These are phyloP conservation scores for Pseudopithomyces maydicus DNA, from an alignment of 2,329 filamentous ascomycete genomes.

Conservation along the genomic window DNA sequence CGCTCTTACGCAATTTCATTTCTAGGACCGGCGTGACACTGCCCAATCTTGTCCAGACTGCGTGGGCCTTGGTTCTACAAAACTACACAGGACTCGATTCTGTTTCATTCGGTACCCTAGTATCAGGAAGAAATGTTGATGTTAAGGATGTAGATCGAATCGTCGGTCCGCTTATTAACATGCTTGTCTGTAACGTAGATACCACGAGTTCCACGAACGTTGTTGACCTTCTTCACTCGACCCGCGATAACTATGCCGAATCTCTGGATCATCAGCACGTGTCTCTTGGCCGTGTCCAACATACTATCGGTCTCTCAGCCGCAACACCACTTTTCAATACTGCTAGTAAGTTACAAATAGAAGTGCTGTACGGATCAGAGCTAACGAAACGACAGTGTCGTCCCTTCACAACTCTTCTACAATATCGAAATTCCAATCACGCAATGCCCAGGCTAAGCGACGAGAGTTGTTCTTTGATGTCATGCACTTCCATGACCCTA, in stretches of 20 bases:
- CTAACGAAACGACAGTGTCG: not conserved
- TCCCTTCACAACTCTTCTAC: not conserved
- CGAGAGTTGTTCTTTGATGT: not conserved
- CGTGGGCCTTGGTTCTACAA: slow-evolving; percentile 35
- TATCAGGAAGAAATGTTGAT: slow-evolving; percentile 41
- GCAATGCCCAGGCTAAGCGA: not conserved
- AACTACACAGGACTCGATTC: slow-evolving; percentile 30
- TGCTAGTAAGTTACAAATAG: not conserved
- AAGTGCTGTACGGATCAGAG: not conserved
- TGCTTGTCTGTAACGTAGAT: slow-evolving; percentile 14
- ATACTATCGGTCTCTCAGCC: not conserved
- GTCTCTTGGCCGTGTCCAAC: not conserved
- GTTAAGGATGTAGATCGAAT: slow-evolving; percentile 49
- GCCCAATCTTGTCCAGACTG: slow-evolving; percentile 37
- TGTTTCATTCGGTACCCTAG: slow-evolving; percentile 48
- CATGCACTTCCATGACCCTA: slow-evolving; percentile 1
- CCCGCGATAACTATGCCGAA: not conserved
- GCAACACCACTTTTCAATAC: slow-evolving; percentile 1
- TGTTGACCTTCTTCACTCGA: not conserved
- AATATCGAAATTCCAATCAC: slow-evolving; percentile 1
- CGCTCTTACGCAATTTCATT: slow-evolving; percentile 30
- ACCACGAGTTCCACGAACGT: not conserved
- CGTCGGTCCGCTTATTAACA: slow-evolving; percentile 47
- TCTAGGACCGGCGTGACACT: slow-evolving; percentile 48
- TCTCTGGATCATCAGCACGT: not conserved